Conservation (phyloP, 495 filamentous ascomycete genomes). For the Paragyromitra xinjiangensis region DNA sequence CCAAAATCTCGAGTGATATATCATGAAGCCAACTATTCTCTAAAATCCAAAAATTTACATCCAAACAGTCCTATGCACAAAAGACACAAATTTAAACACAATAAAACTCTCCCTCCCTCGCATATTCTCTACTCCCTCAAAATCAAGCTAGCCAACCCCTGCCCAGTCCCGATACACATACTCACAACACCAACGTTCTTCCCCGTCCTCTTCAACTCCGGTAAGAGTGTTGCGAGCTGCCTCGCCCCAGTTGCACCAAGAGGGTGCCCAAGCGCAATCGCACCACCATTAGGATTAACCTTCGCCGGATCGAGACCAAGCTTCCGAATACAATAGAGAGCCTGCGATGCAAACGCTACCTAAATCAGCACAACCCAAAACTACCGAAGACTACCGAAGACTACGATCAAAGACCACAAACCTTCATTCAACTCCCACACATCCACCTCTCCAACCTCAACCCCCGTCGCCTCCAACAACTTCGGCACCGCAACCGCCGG, state of each 20-base stretch:
- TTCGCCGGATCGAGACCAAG: conserved; percentile 66
- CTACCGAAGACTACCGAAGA: no score
- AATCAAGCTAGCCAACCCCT: conserved; percentile 95
- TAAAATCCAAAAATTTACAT: not conserved
- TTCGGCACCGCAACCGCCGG: conserved; percentile 87
- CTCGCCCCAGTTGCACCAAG: conserved; percentile 90
- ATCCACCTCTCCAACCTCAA: conserved; percentile 73
- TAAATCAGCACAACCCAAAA: not conserved
- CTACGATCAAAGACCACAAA: not conserved
- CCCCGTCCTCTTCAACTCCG: conserved; percentile 71
- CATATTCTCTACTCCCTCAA: conserved; percentile 73
- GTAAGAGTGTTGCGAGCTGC: conserved; percentile 78
- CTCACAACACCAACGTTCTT: conserved; percentile 57
- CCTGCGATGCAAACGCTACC: conserved; percentile 84
- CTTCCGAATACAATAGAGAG: conserved; percentile 78
- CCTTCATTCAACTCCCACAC: conserved; percentile 95
- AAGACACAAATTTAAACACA: not conserved
- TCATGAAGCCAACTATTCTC: not conserved
- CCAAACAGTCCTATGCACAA: not conserved
- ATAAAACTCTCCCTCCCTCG: not conserved
- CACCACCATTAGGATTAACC: conserved; percentile 91
- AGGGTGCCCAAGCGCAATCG: conserved; percentile 91
- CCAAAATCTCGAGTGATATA: not conserved
- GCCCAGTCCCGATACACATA: conserved; percentile 96
- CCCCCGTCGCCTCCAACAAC: conserved; percentile 71